Evolutionary conservation across 148 eudicot genomes (phyloP), one percentile per base, ranked within the genome.

Genomic region (Suaeda aralocaspica): DNA sequence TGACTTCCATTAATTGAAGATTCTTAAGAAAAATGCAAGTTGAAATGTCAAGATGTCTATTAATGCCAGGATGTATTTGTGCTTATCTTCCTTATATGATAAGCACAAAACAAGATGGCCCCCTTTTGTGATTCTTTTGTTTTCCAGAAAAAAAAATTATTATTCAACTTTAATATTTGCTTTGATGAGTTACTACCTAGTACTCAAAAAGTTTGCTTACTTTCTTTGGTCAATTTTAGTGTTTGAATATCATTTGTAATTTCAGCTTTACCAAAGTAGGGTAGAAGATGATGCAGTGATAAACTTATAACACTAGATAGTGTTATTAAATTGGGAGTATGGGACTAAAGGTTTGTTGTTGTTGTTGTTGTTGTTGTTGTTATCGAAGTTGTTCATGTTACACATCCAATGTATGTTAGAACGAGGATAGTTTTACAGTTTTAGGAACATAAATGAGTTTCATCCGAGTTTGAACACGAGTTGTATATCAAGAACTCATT

Each of bases 1-100:
- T 68, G 56, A 75, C 68, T 42, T 61, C n/a, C n/a, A n/a, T n/a
- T n/a, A 45, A 4, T 45, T 45, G 49, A 45, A 45, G 49, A 45
- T 45, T 9, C 63, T 29, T 22, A 60, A 69, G 24, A 8, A n/a
- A 21, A 63, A 41, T 24, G 30, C 10, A 53, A n/a, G 3, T 22
- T 36, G 19, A 70, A 41, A 1, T 58, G 57, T 11, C 56, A 42
- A 50, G 36, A 18, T 60, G 36, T 61, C 49, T 30, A 53, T 58
- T 63, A 52, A 65, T 42, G 68, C 45, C 10, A 39, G 33, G n/a
- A 18, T 58, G 25, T 13, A 10, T 56, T 16, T 26, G 67, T 57
- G 67, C 66, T 64, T 56, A 71, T 66, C 75, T 58, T 60, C 22
- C 66, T 50, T 62, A 30, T 2, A 60, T 68, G 78, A 75, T 68